Percentiles rank a stretch among this genome's conserved stretches.
Evolutionary conservation across 2,329 filamentous ascomycete genomes (phyloP).

Genomic region (Beauveria caledonica): DNA sequence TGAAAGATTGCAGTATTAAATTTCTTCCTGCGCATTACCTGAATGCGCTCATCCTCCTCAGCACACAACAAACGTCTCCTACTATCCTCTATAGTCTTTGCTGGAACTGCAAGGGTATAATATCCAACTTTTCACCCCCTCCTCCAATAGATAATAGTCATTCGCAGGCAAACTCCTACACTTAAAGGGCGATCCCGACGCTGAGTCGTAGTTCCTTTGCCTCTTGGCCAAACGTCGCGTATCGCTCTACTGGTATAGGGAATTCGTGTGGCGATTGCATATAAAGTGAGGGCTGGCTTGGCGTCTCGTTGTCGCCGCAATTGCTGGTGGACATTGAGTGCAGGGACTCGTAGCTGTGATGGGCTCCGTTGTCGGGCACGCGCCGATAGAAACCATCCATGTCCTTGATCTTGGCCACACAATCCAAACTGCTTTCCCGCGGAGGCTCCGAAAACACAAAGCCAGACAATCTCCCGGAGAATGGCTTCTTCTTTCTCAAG

Average conservation of each 20-base stretch:
- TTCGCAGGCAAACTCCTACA: not conserved
- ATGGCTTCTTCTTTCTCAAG: conserved; percentile 58
- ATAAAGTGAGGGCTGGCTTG: conserved; percentile 40
- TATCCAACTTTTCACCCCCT: not conserved
- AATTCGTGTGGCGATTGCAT: conserved; percentile 33
- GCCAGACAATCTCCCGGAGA: conserved; percentile 47
- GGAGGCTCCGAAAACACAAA: conserved; percentile 45
- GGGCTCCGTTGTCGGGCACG: conserved; percentile 30
- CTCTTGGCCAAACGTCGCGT: conserved; percentile 23
- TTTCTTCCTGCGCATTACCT: not conserved
- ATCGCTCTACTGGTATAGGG: conserved; percentile 25
- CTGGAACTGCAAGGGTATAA: conserved; percentile 5
- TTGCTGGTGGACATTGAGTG: conserved; percentile 41
- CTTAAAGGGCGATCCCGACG: conserved; percentile 24
- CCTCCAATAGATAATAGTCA: not conserved
- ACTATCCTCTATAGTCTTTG: not conserved
- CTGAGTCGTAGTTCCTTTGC: conserved; percentile 11
- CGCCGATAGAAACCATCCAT: conserved; percentile 53
- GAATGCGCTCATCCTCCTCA: not conserved
- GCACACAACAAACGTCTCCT: not conserved
- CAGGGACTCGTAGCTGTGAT: conserved; percentile 35
- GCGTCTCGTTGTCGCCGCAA: conserved; percentile 27
- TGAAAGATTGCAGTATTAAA: not conserved
- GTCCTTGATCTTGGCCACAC: conserved; percentile 46
- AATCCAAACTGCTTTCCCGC: conserved; percentile 37